Evolutionary conservation across 1,139 yeast species (phyloP).

Genomic region (Debaryomyces psychrophilus): DNA sequence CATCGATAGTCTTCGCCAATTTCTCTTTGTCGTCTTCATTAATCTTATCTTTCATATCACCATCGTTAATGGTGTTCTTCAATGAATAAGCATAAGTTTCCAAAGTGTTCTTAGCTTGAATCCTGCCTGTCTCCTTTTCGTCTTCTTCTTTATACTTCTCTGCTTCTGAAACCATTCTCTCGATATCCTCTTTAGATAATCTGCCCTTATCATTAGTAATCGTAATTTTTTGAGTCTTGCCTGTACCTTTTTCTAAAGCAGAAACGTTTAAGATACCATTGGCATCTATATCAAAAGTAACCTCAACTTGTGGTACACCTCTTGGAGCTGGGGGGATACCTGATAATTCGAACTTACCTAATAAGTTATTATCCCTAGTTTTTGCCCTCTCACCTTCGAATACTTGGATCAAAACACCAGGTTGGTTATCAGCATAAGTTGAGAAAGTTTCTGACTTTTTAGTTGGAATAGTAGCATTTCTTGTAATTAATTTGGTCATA

Average conservation of each 20-base stretch:
- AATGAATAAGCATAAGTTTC: conserved; percentile 88
- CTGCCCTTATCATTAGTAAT: conserved; percentile 52
- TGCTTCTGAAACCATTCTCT: conserved; percentile 52
- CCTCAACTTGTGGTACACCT: conserved; percentile 96
- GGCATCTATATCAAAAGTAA: conserved; percentile 89
- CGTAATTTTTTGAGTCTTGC: conserved; percentile 50
- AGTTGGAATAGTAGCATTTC: conserved; percentile 96
- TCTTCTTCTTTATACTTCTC: conserved; percentile 45
- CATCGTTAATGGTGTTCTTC: conserved; percentile 59
- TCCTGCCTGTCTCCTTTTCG: conserved; percentile 41
- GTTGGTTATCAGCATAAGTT: conserved; percentile 95
- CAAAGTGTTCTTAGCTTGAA: conserved; percentile 72
- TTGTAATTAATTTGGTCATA: conserved; percentile 93
- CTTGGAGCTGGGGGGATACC: conserved; percentile 98
- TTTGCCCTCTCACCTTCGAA: conserved; percentile 96
- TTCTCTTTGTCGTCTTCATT: conserved; percentile 51
- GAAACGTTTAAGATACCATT: conserved; percentile 93
- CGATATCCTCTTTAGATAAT: conserved; percentile 52
- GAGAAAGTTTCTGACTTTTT: conserved; percentile 94
- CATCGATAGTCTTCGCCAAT: conserved; percentile 74
- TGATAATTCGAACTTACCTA: conserved; percentile 91
- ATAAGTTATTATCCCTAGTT: conserved; percentile 90
- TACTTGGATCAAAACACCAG: conserved; percentile 92
- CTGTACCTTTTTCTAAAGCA: conserved; percentile 94
- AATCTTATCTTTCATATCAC: conserved; percentile 55